A percentile compares a stretch with the other conserved stretches of the same genome.
phyloP scores from a whole-genome alignment of 139 green algal genomes.

The Volvox reticuliferus region DNA sequence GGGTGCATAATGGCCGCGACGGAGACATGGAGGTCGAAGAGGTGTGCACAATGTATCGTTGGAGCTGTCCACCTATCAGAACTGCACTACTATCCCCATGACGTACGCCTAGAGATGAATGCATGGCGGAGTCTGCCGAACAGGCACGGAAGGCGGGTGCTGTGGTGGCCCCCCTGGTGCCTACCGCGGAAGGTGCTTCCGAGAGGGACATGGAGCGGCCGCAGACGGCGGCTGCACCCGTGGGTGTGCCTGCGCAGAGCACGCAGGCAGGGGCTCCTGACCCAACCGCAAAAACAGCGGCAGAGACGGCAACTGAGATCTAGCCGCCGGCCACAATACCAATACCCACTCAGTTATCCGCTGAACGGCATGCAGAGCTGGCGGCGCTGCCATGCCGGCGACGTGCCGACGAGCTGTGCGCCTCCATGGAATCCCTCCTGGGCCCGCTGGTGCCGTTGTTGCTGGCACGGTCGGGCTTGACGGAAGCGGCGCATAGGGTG shows the following conservation, averaged over 20 bases:
- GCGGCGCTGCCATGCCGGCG: conserved; percentile 33
- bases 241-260: neutral
- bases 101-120: conserved; percentile 49
- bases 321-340: neutral
- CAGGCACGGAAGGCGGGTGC: conserved; percentile 2
- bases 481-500: conserved; percentile 71
- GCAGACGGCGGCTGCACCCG: neutral
- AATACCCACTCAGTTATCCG: neutral
- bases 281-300: neutral
- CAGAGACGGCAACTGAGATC: neutral
- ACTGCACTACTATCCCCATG: too few relatives aligned
- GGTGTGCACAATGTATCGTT: neutral
- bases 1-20: neutral
- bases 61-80: too few relatives aligned
- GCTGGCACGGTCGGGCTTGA: conserved; percentile 67
- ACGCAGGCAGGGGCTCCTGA: too few relatives aligned
- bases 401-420: conserved; percentile 35
- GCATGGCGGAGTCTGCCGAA: conserved; percentile 3
- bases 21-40: conserved; percentile 57
- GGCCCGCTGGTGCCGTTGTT: conserved; percentile 59
- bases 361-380: neutral
- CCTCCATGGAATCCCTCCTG: conserved; percentile 38
- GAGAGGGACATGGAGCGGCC: conserved; percentile 15
- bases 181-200: neutral
- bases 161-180: neutral